Conservation (phyloP, 495 filamentous ascomycete genomes). For the Saxispiralis lemnorum region DNA sequence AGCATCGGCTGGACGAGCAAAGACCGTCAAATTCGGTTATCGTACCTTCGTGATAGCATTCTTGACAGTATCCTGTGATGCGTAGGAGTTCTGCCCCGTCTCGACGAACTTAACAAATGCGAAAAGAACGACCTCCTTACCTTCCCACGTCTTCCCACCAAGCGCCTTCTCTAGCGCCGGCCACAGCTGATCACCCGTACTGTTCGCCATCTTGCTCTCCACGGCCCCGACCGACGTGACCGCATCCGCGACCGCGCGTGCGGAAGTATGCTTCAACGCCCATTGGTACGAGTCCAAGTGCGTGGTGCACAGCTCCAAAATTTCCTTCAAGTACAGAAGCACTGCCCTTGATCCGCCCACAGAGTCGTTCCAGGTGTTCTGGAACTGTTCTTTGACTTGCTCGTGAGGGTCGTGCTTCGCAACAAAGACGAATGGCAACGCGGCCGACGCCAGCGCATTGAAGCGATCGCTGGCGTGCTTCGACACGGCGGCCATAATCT, state of each 20-base stretch:
- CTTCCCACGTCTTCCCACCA: slow-evolving; percentile 76
- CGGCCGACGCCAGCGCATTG: slow-evolving; percentile 49
- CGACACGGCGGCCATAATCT: slow-evolving; percentile 59
- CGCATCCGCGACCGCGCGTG: slow-evolving; percentile 60
- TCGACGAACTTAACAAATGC: slow-evolving; percentile 64
- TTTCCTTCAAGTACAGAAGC: slow-evolving; percentile 67
- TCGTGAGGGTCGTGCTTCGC: slow-evolving; percentile 70
- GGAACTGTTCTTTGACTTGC: slow-evolving; percentile 54
- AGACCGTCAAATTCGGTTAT: no score
- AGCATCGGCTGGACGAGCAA: background rate
- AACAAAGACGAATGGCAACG: slow-evolving; percentile 75
- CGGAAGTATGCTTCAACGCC: slow-evolving; percentile 75
- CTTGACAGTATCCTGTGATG: slow-evolving; percentile 28
- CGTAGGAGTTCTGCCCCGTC: slow-evolving; percentile 42
- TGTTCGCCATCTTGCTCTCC: slow-evolving; percentile 26
- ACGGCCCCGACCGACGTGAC: slow-evolving; percentile 24
- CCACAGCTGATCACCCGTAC: slow-evolving; percentile 42
- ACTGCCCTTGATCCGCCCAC: slow-evolving; percentile 71
- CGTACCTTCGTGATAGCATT: slow-evolving; percentile 35
- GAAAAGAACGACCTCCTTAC: slow-evolving; percentile 76
- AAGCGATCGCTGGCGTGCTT: slow-evolving; percentile 80
- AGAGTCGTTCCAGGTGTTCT: slow-evolving; percentile 74
- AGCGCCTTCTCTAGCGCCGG: slow-evolving; percentile 63
- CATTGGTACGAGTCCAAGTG: slow-evolving; percentile 64
- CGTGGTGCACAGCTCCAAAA: slow-evolving; percentile 44